These are phyloP conservation scores for Flaveria trinervia DNA, from an alignment of 129 eudicot genomes.

Conservation along the genomic window DNA sequence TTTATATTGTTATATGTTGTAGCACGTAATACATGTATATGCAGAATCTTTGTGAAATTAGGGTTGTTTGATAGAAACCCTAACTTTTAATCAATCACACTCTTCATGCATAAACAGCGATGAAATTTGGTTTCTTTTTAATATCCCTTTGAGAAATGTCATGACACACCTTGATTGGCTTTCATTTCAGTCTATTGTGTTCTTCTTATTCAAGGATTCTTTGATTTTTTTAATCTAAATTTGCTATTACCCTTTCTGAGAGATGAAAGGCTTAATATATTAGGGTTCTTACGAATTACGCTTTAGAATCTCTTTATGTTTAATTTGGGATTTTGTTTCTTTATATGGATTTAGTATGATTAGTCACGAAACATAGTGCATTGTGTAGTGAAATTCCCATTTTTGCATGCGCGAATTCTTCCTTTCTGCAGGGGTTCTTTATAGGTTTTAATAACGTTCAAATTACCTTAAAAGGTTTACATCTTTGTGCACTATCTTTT, in stretches of 20 bases:
- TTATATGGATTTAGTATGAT: background rate
- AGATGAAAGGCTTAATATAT: background rate
- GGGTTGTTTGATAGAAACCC: slow-evolving; percentile 25
- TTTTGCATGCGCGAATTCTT: background rate
- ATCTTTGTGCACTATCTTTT: background rate
- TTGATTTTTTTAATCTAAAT: slow-evolving; percentile 1
- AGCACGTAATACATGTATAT: background rate
- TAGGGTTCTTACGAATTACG: background rate
- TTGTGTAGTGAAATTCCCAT: background rate
- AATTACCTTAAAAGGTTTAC: background rate
- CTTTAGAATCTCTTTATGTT: background rate
- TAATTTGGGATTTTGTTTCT: background rate
- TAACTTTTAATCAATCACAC: slow-evolving; percentile 14
- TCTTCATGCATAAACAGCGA: background rate
- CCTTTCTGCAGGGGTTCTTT: background rate
- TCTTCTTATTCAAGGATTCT: slow-evolving; percentile 5
- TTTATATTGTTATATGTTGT: slow-evolving; percentile 15
- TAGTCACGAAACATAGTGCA: slow-evolving; percentile 2
- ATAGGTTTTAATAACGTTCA: background rate
- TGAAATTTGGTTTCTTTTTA: background rate
- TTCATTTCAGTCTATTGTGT: slow-evolving; percentile 2
- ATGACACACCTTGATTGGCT: background rate
- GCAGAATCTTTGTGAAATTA: background rate
- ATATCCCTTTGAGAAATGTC: slow-evolving; percentile 7
- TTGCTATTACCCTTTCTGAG: background rate